Base-by-base conservation (phyloP, 2,329 filamentous ascomycete genomes). In the Neoarthrinium moseri region DNA sequence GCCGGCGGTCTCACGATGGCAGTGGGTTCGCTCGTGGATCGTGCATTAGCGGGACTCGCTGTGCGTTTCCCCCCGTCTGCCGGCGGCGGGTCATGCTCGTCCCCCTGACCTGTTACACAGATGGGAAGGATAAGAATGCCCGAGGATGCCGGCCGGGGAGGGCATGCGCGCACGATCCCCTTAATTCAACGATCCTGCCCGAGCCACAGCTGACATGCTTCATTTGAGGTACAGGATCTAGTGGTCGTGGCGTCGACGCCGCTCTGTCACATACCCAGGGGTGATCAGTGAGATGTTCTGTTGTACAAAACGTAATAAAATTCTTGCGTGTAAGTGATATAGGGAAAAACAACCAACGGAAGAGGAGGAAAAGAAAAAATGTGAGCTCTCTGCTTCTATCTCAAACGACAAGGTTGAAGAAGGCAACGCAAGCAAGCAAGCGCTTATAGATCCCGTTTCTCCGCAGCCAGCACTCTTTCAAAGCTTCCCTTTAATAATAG, bases 221-320 rank as follows among this genome's bases (percentile, higher is more conserved):
- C 13, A 20, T 20, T 21, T 13, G 32, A 23, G 41, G 30, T 32
- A 44, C 32, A 35, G 27, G 17, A 21, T 45, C 34, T 49, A 49
- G 45, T 56, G 50, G 44, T 60, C 53, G 55, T 56, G 59, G 55
- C 51, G 64, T 60, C 64, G 71, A 53, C 65, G 67, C 45, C 55
- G 60, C 58, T 73, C 71, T 74, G 63, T 67, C 64, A 68, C 62
- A 66, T 56, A 57, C 46, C 49, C 49, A 52, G 61, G 54, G 58
- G 52, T 56, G 59, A 69, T 74, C 70, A 74, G 71, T 65, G 59
- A 30, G 51, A 32, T 23, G 41, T 53, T 56, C 57, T 52, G 53
- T 40, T 50, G 34, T 47, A 47, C 18, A 49, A 50, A 55, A 55
- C 35, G 51, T 21, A 36, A 32, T 38, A 40, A 50, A 33, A 33